phyloP scores from a whole-genome alignment of 495 filamentous ascomycete species.

The Astrothelium macrocarpum region DNA sequence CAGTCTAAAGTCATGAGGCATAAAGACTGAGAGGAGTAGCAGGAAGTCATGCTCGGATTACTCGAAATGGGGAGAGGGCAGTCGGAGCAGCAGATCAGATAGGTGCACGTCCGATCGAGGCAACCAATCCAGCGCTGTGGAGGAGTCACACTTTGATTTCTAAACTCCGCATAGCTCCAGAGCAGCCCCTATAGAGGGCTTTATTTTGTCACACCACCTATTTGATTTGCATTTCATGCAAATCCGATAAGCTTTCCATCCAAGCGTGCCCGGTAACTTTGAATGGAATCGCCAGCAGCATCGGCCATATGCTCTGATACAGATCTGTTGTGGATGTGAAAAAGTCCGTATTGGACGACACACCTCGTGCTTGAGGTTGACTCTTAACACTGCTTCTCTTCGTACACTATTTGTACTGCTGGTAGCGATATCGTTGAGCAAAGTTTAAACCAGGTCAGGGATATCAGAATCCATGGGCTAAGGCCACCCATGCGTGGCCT shows the following conservation, averaged over 20 bases:
- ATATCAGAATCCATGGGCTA: too few relatives aligned
- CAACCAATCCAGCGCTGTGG: neutral
- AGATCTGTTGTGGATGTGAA: neutral
- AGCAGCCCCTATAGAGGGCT: too few relatives aligned
- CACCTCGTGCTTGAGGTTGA: neutral
- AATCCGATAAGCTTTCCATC: neutral
- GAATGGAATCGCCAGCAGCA: too few relatives aligned
- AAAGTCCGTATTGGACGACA: neutral
- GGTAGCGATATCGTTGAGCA: too few relatives aligned
- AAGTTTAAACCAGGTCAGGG: too few relatives aligned
- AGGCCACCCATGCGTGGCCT: too few relatives aligned
- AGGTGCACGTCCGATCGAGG: neutral
- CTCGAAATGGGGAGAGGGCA: too few relatives aligned
- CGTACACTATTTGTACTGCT: too few relatives aligned
- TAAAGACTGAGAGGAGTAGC: neutral
- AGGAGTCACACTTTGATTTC: neutral
- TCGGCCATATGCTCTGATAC: neutral
- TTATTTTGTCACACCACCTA: neutral
- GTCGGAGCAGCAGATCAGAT: neutral
- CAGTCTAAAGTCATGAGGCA: neutral
- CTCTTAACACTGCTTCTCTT: neutral
- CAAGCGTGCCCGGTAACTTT: neutral
- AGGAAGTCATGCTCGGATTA: neutral
- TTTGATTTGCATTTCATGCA: neutral
- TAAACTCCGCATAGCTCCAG: neutral